Percentiles rank a stretch among this genome's conserved stretches.
Evolutionary conservation across 1,284 basidiomycete species (phyloP).

Genomic region (Ustanciosporium gigantosporum): DNA sequence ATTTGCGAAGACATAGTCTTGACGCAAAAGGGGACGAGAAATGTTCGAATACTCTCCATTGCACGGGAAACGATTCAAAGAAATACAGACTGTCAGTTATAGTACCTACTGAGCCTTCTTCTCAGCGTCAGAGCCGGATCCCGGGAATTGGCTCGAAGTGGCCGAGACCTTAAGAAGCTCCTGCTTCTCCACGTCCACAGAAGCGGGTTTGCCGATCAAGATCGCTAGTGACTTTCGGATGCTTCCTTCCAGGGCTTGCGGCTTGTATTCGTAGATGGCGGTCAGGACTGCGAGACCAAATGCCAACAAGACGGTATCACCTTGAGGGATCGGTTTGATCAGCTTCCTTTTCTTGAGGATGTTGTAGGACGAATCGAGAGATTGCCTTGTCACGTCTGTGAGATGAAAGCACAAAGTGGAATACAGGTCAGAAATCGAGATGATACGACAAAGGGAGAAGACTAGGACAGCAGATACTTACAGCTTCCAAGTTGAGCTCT

Average conservation of each 20-base stretch:
- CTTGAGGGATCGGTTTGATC: conserved; percentile 13
- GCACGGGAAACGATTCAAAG: too few species aligned
- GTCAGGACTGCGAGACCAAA: conserved; percentile 30
- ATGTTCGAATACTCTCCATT: too few species aligned
- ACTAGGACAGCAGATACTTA: conserved; percentile 5
- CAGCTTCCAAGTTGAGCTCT: conserved; percentile 36
- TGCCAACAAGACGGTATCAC: conserved; percentile 36
- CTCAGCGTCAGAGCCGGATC: not conserved
- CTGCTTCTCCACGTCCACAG: conserved; percentile 16
- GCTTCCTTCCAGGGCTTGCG: conserved; percentile 12
- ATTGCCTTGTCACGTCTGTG: conserved; percentile 24
- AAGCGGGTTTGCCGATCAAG: conserved; percentile 12
- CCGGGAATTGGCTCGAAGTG: too few species aligned
- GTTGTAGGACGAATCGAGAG: conserved; percentile 18
- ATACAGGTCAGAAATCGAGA: not conserved
- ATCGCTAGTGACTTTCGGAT: conserved; percentile 7
- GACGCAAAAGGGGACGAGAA: too few species aligned
- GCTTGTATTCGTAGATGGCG: conserved; percentile 35
- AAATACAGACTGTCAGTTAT: too few species aligned
- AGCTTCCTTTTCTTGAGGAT: conserved; percentile 26
- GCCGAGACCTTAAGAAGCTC: conserved; percentile 3
- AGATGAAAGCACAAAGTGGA: not conserved
- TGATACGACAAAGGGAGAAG: not conserved
- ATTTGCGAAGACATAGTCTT: too few species aligned
- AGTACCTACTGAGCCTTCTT: conserved; percentile 7